Base-by-base conservation (phyloP, 2,329 filamentous ascomycete genomes). In the Talaromyces sp. region DNA sequence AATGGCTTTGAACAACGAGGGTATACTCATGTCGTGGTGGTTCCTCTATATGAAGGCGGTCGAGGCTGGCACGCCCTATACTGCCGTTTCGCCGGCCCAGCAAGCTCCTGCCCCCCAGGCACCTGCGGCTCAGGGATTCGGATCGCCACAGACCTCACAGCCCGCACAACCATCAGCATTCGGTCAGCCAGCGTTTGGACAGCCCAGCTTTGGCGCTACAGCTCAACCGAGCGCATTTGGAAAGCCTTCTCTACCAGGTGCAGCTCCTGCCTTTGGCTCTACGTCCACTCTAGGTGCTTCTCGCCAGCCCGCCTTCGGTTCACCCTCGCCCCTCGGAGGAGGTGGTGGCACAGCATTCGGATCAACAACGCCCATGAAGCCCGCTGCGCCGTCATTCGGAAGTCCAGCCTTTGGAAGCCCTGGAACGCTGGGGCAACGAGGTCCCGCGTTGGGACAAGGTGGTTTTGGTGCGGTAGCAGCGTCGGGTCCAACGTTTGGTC, bases 31-130 rank as follows among this genome's bases (percentile, higher is more conserved):
- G 52, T 83, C 87, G 12, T 99, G 93, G 92, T 97, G 93, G 91
- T 77, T 97, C 50, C 84, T 97, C 21, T 97, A 97, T 75, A 85
- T 89, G 38, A 91, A 95, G 48, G 92, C 93, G 1, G 87, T 99
- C 63, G 85, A 88, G 61, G 80, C 88, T 66, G 87, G 87, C 3
- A 85, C 85, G 7, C 84, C 85, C 0, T 97, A 92, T 72, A 83
- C 88, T 46, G 90, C 89, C 4, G 79, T 97, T 64, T 77, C 80
- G 61, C 74, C 74, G n/a, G 66, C 65, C 52, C 53, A 51, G 35
- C 62, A 65, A 54, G 55, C 64, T 63, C 62, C 65, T 35, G 53
- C 60, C 62, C 38, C 60, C 57, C 35, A 65, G 55, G 61, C 62
- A 56, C 32, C 61, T 59, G 35, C 63, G 58, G 27, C 61, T 41